These are phyloP conservation scores for Chlorella sp. DNA, from an alignment of 139 green algal genomes.

Conservation along the genomic window DNA sequence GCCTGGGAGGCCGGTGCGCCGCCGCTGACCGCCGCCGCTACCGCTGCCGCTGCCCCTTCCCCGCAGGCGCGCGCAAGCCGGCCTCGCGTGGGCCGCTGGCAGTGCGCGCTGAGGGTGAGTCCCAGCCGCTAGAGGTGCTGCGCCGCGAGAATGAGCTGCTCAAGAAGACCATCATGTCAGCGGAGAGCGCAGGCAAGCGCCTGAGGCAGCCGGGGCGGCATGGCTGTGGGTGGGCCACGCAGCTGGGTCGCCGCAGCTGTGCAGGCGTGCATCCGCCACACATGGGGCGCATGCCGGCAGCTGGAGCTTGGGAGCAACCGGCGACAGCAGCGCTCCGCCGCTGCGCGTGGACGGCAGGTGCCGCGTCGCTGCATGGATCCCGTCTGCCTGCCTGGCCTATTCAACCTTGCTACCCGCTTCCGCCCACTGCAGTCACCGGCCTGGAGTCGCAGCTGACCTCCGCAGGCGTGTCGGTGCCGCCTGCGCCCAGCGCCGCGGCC, in stretches of 20 bases:
- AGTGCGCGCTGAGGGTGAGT: constrained; percentile 7
- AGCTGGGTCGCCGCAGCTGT: too few species aligned
- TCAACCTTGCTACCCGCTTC: neutral
- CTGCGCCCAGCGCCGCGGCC: neutral
- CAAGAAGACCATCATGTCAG: constrained; percentile 61
- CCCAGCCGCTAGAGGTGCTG: constrained; percentile 70
- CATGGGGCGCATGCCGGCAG: too few species aligned
- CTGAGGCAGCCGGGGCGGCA: too few species aligned
- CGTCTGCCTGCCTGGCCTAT: too few species aligned
- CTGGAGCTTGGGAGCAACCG: too few species aligned
- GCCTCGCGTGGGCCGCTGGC: neutral
- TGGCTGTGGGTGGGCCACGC: neutral
- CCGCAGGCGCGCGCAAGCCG: neutral
- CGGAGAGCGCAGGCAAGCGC: constrained; percentile 42
- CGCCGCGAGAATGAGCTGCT: constrained; percentile 84
- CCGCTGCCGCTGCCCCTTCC: neutral
- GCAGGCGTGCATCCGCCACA: too few species aligned
- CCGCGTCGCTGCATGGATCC: too few species aligned
- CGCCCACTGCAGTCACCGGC: constrained; percentile 16
- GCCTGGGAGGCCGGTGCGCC: neutral
- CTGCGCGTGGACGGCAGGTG: too few species aligned
- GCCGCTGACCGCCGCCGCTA: neutral
- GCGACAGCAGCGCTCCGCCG: too few species aligned
- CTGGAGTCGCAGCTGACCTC: constrained; percentile 22
- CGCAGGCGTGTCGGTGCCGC: constrained; percentile 39